Evolutionary conservation across 2,329 filamentous ascomycete genomes (phyloP).

Genomic region (Leptographium radiaticola): DNA sequence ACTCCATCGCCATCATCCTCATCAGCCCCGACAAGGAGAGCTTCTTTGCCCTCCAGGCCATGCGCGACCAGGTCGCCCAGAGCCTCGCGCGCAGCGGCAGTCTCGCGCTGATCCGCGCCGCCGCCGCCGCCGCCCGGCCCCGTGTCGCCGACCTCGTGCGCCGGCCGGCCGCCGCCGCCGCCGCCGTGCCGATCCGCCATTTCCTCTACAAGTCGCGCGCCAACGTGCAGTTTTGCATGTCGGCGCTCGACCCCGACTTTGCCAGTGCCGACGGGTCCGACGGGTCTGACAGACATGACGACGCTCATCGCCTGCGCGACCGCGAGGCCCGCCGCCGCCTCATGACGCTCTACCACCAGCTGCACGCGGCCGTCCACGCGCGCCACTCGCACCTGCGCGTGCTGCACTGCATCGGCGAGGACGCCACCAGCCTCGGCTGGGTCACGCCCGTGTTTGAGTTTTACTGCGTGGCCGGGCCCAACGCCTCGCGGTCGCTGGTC

Average conservation of each 20-base stretch:
- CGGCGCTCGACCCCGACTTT: constrained; percentile 51
- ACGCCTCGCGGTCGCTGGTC: constrained; percentile 49
- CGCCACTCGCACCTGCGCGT: constrained; percentile 79
- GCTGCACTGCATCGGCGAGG: constrained; percentile 62
- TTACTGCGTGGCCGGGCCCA: constrained; percentile 83
- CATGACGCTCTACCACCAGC: constrained; percentile 70
- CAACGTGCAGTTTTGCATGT: constrained; percentile 95
- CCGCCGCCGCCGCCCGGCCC: constrained; percentile 59
- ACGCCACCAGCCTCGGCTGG: constrained; percentile 77
- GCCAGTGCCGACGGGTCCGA: constrained; percentile 15
- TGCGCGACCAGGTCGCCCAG: constrained; percentile 48
- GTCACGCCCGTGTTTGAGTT: constrained; percentile 84
- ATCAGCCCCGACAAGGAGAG: constrained; percentile 89
- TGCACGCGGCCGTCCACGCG: constrained; percentile 76
- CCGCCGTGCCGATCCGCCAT: constrained; percentile 56
- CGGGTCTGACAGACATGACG: no score
- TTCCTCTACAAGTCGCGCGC: constrained; percentile 91
- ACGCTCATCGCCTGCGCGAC: no score
- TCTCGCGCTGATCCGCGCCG: constrained; percentile 59
- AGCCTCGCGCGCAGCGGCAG: constrained; percentile 66
- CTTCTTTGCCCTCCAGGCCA: constrained; percentile 77
- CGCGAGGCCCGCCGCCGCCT: constrained; percentile 54
- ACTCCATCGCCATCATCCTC: constrained; percentile 66
- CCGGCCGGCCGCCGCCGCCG: constrained; percentile 54
- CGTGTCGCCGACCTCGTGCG: constrained; percentile 56